Evolutionary conservation across 768 basidiomycete species (phyloP).

Genomic region (Tricholoma furcatifolium): DNA sequence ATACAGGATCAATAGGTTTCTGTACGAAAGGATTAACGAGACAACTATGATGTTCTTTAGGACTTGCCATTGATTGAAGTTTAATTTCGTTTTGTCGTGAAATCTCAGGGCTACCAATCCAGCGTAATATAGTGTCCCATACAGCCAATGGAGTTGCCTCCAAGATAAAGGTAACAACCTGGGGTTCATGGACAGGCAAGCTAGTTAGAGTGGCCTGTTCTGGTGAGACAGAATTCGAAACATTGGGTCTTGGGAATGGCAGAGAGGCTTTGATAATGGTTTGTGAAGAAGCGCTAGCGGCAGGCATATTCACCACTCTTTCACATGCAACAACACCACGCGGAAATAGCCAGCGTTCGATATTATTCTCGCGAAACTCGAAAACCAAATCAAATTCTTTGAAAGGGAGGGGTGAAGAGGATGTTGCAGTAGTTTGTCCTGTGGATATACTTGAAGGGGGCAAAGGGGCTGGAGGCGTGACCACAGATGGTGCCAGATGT

Average conservation of each 20-base stretch:
- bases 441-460: slow-evolving; percentile 12
- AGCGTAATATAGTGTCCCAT: slow-evolving; percentile 59
- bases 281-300: slow-evolving; percentile 21
- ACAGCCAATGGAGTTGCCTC: slow-evolving; percentile 45
- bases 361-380: slow-evolving; percentile 62
- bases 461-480: slow-evolving; percentile 3
- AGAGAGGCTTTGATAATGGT: slow-evolving; percentile 44
- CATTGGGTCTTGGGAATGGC: slow-evolving; percentile 33
- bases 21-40: slow-evolving; percentile 15
- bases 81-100: slow-evolving; percentile 47
- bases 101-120: slow-evolving; percentile 58
- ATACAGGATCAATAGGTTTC: slow-evolving; percentile 46
- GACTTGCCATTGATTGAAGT: slow-evolving; percentile 47
- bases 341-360: slow-evolving; percentile 70
- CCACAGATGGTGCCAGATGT: slow-evolving; percentile 11
- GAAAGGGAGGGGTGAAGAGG: slow-evolving; percentile 25
- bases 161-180: slow-evolving; percentile 46
- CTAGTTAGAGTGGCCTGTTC: slow-evolving; percentile 5
- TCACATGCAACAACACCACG: slow-evolving; percentile 56
- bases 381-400: slow-evolving; percentile 74
- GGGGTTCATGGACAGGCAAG: slow-evolving; percentile 13
- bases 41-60: background rate
- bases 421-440: slow-evolving; percentile 2
- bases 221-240: background rate
- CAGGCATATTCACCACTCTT: slow-evolving; percentile 26